Base-by-base conservation (phyloP, 345 rosid species). In the Brassica carinata region DNA sequence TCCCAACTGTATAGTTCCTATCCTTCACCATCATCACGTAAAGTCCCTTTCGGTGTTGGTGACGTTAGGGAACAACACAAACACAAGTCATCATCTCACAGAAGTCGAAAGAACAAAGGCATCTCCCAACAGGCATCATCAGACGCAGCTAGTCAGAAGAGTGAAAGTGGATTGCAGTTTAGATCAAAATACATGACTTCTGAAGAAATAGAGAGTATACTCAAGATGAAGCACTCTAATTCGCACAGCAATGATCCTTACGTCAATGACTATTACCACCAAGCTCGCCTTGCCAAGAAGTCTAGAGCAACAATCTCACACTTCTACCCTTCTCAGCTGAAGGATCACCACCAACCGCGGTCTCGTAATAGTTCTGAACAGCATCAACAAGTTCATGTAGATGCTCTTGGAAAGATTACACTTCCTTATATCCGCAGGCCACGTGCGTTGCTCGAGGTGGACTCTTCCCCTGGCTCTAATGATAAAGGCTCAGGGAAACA, bases 11-110 rank as follows among this genome's bases (percentile, higher is more conserved):
- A 17, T 7, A 55, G 61, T 17, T 55, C 61, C 61, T 55, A 55
- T 55, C 61, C 61, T 55, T 55, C 61, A 55, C 61, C 61, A 55
- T 55, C 61, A 55, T 53, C 59, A 53, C 59, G 59, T n/a, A 53
- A 53, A 15, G 17, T 48, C 7, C 17, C 57, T 48, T 48, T 48
- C 17, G 57, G 17, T 15, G 17, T 3, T 45, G n/a, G n/a, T 45
- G 53, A 45, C 0, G 53, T 45, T 45, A 45, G 53, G 15, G 53
- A 45, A 13, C 53, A 33, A 33, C 38, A 48, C 57, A 48, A 48
- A 48, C 58, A 5, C 7, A 53, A 53, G 58, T n/a, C 58, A 45
- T 48, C 57, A 55, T 55, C 61, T 55, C 61, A 55, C 2, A 55
- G 62, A 55, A 55, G 62, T 17, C 62, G 62, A 17, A 55, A 55